Conservation (phyloP, 2,329 filamentous ascomycete genomes). For the Ophiostoma fasciatum region DNA sequence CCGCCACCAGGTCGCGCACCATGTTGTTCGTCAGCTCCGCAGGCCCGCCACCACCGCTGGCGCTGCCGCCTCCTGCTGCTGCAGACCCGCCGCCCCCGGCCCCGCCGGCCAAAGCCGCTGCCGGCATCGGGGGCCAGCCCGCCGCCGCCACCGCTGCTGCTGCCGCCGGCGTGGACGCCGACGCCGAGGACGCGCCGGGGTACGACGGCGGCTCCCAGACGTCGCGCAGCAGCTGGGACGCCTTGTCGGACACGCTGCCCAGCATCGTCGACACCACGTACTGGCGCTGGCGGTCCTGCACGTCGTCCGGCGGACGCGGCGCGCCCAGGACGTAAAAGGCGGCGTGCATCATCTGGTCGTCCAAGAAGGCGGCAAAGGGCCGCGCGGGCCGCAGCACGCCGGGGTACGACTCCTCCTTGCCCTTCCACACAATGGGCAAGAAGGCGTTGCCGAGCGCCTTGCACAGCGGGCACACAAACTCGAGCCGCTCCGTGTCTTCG, state of each 20-base stretch:
- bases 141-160: not conserved
- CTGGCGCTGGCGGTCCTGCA: constrained; percentile 21
- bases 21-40: constrained; percentile 14
- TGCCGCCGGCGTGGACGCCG: too few relatives aligned
- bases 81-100: not conserved
- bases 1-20: constrained; percentile 39
- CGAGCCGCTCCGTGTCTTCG: constrained; percentile 61
- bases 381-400: constrained; percentile 47
- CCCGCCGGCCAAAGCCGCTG: not conserved
- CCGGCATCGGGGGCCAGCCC: constrained; percentile 3
- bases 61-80: not conserved
- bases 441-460: constrained; percentile 95
- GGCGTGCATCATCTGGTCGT: constrained; percentile 34
- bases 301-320: constrained; percentile 19
- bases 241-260: constrained; percentile 24
- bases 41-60: not conserved
- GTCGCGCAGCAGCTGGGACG: constrained; percentile 21
- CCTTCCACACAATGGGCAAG: constrained; percentile 88
- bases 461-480: constrained; percentile 93
- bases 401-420: constrained; percentile 70
- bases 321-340: constrained; percentile 26
- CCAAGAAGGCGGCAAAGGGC: constrained; percentile 54
- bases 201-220: constrained; percentile 25
- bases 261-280: constrained; percentile 26
- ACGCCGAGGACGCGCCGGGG: not conserved